Evolutionary conservation across 2,329 filamentous ascomycete genomes (phyloP), one percentile per base, ranked within the genome.

Genomic region (Nemania sp.): DNA sequence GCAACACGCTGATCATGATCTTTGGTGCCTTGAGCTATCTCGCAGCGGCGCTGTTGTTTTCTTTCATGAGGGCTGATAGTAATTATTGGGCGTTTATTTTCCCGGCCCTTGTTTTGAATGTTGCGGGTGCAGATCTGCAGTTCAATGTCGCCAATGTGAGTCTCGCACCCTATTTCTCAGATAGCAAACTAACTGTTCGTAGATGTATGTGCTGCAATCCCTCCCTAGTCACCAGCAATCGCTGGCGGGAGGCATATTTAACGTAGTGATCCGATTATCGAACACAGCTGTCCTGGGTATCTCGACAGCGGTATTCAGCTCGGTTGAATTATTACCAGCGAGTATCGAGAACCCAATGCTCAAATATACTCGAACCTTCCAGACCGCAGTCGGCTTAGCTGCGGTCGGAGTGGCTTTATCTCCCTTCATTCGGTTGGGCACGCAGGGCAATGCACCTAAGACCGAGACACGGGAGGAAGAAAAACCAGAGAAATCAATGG

Each of bases 191-290:
- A 52, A 61, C 26, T 3, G 17, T 11, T 31, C 6, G 2, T 54
- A 85, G 77, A 86, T 89, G 79, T 89, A 88, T 59, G 84, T 89
- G 49, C 82, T 88, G 76, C 84, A 82, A 3, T 82, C 81, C 0
- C 78, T 89, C 47, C 83, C 84, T 0, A 68, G 73, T 1, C 74
- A 80, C n/a, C 81, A 86, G 59, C 84, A 89, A 61, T 83, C 82
- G 0, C 78, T 88, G 12, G 85, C 84, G 0, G 84, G 86, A 5
- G 84, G 84, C 1, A 82, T 90, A 34, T 84, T 89, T 63, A 86
- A 88, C 66, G 88, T 86, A 2, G 75, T 86, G 19, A 81, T 82
- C 36, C 79, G 84, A 51, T 72, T 88, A 3, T 80, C 79, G 43
- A 77, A 77, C 45, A 84, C 84, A 0, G 71, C 86, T 1, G 81